A percentile compares a stretch with the other conserved stretches of the same genome.
phyloP scores from a whole-genome alignment of 2,329 filamentous ascomycete genomes.

The Aspergillus chevalieri region DNA sequence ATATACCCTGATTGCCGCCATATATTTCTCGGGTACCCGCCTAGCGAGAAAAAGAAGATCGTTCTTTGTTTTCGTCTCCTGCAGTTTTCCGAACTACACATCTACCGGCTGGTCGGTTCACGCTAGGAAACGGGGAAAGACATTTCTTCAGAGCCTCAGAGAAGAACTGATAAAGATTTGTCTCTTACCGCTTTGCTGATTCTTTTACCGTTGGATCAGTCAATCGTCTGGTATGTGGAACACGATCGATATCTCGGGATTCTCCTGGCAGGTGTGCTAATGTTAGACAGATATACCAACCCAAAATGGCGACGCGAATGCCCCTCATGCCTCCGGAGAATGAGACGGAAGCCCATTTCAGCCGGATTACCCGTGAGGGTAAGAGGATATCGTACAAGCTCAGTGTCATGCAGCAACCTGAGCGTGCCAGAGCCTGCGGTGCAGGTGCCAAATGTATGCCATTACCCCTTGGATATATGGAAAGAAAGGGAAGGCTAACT shows the following conservation, averaged over 20 bases:
- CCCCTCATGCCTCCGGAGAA: slow-evolving; percentile 40
- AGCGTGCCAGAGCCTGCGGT: slow-evolving; percentile 89
- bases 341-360: slow-evolving; percentile 49
- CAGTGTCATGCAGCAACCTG: slow-evolving; percentile 85
- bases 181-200: neutral
- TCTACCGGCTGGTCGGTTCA: neutral
- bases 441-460: slow-evolving; percentile 85
- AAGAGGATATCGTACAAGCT: slow-evolving; percentile 74
- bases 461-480: neutral
- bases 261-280: neutral
- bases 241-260: neutral
- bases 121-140: neutral
- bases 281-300: neutral
- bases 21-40: neutral
- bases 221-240: neutral
- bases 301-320: slow-evolving; percentile 38
- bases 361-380: slow-evolving; percentile 64
- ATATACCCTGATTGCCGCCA: neutral
- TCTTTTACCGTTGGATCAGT: neutral
- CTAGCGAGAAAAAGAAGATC: neutral
- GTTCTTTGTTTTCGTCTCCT: neutral
- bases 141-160: no score
- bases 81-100: neutral
- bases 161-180: no score
- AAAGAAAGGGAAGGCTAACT: slow-evolving; percentile 1